A percentile compares a stretch with the other conserved stretches of the same genome.
Conservation (phyloP, 2,329 filamentous ascomycete species). For the Knufia petricola region DNA sequence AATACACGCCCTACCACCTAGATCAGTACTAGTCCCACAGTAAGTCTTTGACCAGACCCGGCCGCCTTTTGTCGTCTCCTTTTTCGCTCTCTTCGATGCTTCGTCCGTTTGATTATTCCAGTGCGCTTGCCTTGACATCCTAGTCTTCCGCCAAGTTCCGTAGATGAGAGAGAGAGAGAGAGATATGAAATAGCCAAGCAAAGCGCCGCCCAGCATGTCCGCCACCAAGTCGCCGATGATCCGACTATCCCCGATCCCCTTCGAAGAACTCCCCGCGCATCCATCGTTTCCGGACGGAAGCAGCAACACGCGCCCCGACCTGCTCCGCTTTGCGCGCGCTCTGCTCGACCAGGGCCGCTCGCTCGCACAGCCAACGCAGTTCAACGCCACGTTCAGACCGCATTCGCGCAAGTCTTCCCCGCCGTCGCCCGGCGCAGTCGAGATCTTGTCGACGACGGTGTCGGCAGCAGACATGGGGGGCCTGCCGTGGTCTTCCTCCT, state of each 20-base stretch:
- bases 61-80: no score
- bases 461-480: conserved; percentile 13
- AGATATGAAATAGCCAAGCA: background rate
- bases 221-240: conserved; percentile 10
- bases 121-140: no score
- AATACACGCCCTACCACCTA: no score
- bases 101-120: no score
- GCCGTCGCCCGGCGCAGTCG: conserved; percentile 18
- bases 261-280: conserved; percentile 19
- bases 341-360: conserved; percentile 20
- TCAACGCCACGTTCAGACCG: conserved; percentile 16
- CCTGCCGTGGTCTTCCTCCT: conserved; percentile 12
- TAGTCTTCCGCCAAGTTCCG: no score
- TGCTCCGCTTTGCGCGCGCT: conserved; percentile 16
- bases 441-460: conserved; percentile 14
- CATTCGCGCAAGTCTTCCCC: conserved; percentile 17
- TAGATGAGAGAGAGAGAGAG: background rate
- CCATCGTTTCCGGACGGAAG: conserved; percentile 11
- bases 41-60: no score
- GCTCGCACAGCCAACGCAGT: conserved; percentile 16
- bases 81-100: no score
- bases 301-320: conserved; percentile 11
- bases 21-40: no score
- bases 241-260: conserved; percentile 18
- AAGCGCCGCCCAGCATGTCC: background rate